These are phyloP conservation scores for Umbelopsis vinacea DNA, from an alignment of 192 early-diverging fungal genomes.

Conservation along the genomic window DNA sequence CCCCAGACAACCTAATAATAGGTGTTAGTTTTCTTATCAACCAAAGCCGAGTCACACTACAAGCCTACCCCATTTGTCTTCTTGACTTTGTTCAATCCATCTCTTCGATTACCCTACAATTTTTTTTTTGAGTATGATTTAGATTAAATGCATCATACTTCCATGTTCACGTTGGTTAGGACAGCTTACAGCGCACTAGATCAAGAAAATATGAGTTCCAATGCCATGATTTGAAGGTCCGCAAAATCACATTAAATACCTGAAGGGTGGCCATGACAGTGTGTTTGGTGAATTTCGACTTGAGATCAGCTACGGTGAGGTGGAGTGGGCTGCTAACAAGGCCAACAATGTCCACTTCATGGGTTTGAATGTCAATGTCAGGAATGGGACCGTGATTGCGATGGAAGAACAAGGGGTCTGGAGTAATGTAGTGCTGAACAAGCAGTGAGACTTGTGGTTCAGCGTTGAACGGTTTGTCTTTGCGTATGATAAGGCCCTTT, in stretches of 20 bases:
- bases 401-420: slow-evolving; percentile 77
- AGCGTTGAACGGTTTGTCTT: slow-evolving; percentile 84
- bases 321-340: neutral
- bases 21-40: neutral
- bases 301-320: slow-evolving; percentile 57
- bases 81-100: slow-evolving; percentile 77
- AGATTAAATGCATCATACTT: neutral
- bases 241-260: slow-evolving; percentile 20
- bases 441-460: slow-evolving; percentile 70
- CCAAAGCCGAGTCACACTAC: neutral
- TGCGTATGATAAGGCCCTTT: slow-evolving; percentile 63
- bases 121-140: neutral
- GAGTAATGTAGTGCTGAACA: slow-evolving; percentile 73
- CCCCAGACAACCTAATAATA: slow-evolving; percentile 69
- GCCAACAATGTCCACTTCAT: slow-evolving; percentile 63
- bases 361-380: slow-evolving; percentile 59
- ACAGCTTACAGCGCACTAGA: slow-evolving; percentile 72
- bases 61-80: slow-evolving; percentile 70
- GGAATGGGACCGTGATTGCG: slow-evolving; percentile 93
- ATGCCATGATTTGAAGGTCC: neutral
- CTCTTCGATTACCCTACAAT: slow-evolving; percentile 75
- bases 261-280: slow-evolving; percentile 58
- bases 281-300: slow-evolving; percentile 49
- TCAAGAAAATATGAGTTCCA: slow-evolving; percentile 29
- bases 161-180: neutral